phyloP scores from a whole-genome alignment of 2,329 filamentous ascomycete genomes.

The Balansia obtecta region DNA sequence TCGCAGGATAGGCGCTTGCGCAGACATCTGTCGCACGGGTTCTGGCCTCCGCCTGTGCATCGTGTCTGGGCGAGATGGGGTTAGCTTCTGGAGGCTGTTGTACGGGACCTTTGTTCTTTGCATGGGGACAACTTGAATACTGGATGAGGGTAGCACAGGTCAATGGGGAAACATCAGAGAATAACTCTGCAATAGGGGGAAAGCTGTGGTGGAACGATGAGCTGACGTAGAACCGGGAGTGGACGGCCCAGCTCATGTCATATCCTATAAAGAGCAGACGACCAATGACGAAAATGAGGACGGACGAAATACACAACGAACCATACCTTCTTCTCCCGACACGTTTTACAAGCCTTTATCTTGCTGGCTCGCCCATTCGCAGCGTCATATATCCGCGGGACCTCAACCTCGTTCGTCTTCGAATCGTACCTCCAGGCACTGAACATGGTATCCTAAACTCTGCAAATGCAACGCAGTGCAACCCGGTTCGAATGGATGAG shows the following conservation, averaged over 20 bases:
- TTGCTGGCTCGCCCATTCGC: conserved; percentile 3
- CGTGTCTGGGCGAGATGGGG: neutral
- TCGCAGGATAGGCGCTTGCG: conserved; percentile 1
- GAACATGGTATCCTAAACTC: neutral
- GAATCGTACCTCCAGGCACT: conserved; percentile 4
- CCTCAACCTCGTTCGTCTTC: conserved; percentile 1
- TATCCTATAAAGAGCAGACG: no score
- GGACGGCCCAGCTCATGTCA: no score
- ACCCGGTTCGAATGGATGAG: no score
- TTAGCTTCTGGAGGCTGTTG: neutral
- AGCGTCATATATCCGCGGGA: conserved; percentile 2
- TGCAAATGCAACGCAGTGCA: neutral
- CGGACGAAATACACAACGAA: no score
- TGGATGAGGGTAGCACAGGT: neutral
- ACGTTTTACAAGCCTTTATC: conserved; percentile 4
- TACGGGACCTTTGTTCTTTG: no score
- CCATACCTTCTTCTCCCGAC: conserved; percentile 3
- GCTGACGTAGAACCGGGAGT: no score
- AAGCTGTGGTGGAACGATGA: no score
- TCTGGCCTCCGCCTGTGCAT: conserved; percentile 2
- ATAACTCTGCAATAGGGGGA: no score
- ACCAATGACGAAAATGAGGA: no score
- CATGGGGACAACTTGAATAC: no score
- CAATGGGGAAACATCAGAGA: neutral
- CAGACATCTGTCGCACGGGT: conserved; percentile 1